Percentiles rank a stretch among this genome's conserved stretches.
These are phyloP conservation scores for Kodamaea ohmeri DNA, from an alignment of 1,139 yeast genomes.

Conservation along the genomic window DNA sequence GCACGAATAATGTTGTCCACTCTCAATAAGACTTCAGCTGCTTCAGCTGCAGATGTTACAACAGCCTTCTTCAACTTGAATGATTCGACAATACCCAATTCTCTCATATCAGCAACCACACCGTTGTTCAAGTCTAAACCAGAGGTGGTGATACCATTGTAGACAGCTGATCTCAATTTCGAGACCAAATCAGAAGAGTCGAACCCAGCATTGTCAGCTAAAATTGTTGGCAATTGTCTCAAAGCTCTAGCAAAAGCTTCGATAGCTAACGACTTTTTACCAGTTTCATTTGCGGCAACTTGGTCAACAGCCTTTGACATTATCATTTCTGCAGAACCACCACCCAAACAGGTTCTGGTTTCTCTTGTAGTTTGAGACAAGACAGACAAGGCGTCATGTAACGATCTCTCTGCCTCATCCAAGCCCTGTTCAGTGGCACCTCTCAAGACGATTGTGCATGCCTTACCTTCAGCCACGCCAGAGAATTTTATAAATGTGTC, in stretches of 20 bases:
- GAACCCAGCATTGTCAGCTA: conserved; percentile 96
- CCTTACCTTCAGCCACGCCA: conserved; percentile 94
- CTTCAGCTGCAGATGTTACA: conserved; percentile 95
- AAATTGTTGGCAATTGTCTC: conserved; percentile 90
- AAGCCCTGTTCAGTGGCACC: conserved; percentile 96
- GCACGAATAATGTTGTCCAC: conserved; percentile 97
- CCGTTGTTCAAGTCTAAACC: conserved; percentile 89
- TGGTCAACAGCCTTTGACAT: conserved; percentile 98
- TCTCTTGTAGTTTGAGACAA: conserved; percentile 92
- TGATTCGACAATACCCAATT: conserved; percentile 87
- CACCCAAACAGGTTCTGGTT: conserved; percentile 95
- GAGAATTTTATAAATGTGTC: conserved; percentile 81
- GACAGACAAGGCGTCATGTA: conserved; percentile 95
- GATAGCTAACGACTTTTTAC: conserved; percentile 90
- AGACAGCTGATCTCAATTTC: conserved; percentile 86
- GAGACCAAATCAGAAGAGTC: conserved; percentile 93
- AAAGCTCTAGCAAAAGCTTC: conserved; percentile 93
- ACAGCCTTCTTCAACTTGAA: conserved; percentile 91
- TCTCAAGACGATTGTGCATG: conserved; percentile 92
- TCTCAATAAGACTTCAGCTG: conserved; percentile 90
- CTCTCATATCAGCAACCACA: conserved; percentile 88
- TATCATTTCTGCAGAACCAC: conserved; percentile 97
- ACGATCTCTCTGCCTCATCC: conserved; percentile 96
- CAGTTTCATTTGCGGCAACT: conserved; percentile 88
- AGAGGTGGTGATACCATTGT: conserved; percentile 86